A percentile compares a stretch with the other conserved stretches of the same genome.
Conservation (phyloP, 1,284 basidiomycete species). For the Trichosporon ovoides region DNA sequence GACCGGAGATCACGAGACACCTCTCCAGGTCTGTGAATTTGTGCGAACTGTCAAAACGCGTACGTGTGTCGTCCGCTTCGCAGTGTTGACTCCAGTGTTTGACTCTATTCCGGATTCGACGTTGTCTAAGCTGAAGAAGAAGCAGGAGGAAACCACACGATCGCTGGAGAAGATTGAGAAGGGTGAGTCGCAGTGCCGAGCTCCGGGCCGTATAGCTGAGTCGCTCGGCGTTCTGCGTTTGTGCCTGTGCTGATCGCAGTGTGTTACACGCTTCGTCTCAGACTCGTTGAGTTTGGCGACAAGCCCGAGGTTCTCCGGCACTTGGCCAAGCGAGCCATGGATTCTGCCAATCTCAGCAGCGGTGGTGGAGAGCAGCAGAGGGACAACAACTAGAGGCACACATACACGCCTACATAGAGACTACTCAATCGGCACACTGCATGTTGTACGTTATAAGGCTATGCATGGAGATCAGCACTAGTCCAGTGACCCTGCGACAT, state of each 20-base stretch:
- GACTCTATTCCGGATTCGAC: constrained; percentile 32
- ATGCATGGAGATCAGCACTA: not conserved
- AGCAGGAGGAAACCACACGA: constrained; percentile 76
- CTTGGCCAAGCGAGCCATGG: constrained; percentile 46
- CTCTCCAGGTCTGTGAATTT: constrained; percentile 66
- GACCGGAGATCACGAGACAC: constrained; percentile 64
- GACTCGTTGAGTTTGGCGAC: constrained; percentile 48
- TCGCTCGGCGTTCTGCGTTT: too few relatives aligned
- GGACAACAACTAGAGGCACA: not conserved
- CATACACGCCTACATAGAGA: not conserved
- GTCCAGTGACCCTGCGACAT: too few relatives aligned
- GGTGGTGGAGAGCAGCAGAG: constrained; percentile 11
- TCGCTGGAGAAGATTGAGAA: constrained; percentile 92
- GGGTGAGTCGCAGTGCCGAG: constrained; percentile 52
- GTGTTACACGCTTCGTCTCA: constrained; percentile 45
- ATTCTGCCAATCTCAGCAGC: constrained; percentile 37
- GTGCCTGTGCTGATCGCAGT: constrained; percentile 25
- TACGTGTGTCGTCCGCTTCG: constrained; percentile 38
- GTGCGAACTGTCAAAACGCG: constrained; percentile 74
- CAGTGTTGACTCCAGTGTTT: constrained; percentile 26
- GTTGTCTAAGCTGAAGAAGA: constrained; percentile 63
- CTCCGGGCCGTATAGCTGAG: too few relatives aligned
- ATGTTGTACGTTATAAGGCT: constrained; percentile 7
- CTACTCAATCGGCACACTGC: not conserved
- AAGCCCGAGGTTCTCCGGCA: constrained; percentile 45